Evolutionary conservation across 441 rosid genomes (phyloP).

Genomic region (Syzygium syzygioides): DNA sequence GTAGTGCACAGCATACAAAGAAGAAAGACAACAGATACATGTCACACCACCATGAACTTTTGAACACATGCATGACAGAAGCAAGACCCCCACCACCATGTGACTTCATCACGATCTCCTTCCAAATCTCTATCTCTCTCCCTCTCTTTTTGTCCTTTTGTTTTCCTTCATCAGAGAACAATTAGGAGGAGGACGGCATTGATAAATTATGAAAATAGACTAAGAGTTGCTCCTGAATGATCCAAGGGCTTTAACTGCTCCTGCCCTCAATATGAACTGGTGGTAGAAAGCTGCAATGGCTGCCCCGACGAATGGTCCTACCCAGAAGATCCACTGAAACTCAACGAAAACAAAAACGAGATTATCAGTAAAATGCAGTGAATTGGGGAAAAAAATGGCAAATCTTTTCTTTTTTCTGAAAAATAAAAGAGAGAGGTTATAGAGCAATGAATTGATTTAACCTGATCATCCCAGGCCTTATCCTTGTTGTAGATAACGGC

Average conservation of each 20-base stretch:
- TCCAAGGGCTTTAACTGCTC: slow-evolving; percentile 7
- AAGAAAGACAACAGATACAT: background rate
- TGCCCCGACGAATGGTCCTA: slow-evolving; percentile 11
- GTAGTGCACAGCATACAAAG: background rate
- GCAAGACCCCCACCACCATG: background rate
- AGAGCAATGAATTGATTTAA: background rate
- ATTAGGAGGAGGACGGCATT: background rate
- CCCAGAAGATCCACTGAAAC: slow-evolving; percentile 15
- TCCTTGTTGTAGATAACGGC: slow-evolving; percentile 64
- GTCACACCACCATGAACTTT: too few relatives aligned
- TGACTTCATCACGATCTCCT: background rate
- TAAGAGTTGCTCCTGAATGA: slow-evolving; percentile 14
- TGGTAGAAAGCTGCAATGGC: slow-evolving; percentile 17
- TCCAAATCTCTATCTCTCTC: background rate
- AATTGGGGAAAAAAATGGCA: background rate
- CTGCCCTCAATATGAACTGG: slow-evolving; percentile 15
- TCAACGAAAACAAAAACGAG: too few relatives aligned
- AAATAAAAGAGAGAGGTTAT: background rate
- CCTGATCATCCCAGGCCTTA: slow-evolving; percentile 78
- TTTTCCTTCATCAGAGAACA: background rate
- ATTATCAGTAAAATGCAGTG: background rate
- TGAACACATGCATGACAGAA: background rate
- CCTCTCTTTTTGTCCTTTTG: background rate
- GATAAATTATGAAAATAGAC: background rate
- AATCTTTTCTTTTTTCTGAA: background rate